Conservation (phyloP, 495 filamentous ascomycete genomes). For the Daldinia childiae region DNA sequence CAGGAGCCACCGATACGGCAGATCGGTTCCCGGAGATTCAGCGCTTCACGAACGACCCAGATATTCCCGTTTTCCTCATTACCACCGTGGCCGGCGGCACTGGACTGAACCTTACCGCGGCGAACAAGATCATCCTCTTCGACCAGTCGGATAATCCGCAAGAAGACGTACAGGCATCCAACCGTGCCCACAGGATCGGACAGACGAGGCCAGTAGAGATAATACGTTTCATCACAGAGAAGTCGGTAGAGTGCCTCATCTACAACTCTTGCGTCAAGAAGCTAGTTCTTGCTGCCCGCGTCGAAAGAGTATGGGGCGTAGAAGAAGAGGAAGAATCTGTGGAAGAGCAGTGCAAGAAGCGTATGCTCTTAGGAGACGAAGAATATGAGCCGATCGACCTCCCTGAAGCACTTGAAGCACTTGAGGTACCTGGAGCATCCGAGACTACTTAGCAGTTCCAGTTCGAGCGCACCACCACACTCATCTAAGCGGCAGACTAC, state of each 20-base stretch:
- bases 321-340: conserved; percentile 45
- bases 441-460: conserved; percentile 2
- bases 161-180: conserved; percentile 95
- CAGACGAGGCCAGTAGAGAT: conserved; percentile 91
- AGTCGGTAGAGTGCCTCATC: conserved; percentile 94
- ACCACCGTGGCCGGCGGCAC: conserved; percentile 94
- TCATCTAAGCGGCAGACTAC: conserved; percentile 5
- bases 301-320: conserved; percentile 54
- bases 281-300: conserved; percentile 87
- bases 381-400: not conserved
- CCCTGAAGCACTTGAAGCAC: not conserved
- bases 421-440: not conserved
- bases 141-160: conserved; percentile 96
- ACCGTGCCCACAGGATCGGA: conserved; percentile 93
- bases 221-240: conserved; percentile 76
- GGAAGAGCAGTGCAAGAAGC: conserved; percentile 42
- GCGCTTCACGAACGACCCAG: conserved; percentile 76
- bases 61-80: conserved; percentile 90
- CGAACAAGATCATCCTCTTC: conserved; percentile 98
- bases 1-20: conserved; percentile 84
- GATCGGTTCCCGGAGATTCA: conserved; percentile 88
- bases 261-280: conserved; percentile 89
- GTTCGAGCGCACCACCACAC: not conserved
- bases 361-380: conserved; percentile 43
- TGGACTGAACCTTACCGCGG: conserved; percentile 92